Conservation (phyloP, 768 basidiomycete genomes). For the Kwoniella botswanensis region DNA sequence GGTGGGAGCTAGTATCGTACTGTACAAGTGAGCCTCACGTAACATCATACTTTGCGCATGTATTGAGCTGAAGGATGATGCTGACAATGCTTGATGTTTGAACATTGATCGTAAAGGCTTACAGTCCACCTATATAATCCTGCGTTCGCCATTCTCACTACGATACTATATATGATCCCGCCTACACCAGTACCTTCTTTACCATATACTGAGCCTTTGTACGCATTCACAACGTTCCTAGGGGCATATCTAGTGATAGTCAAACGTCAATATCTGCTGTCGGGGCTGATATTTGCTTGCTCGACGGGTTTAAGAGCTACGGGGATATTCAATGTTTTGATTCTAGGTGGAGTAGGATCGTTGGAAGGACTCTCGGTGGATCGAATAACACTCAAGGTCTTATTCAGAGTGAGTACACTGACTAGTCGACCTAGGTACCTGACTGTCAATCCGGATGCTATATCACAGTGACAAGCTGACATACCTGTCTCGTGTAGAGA, state of each 20-base stretch:
- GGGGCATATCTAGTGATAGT: slow-evolving; percentile 59
- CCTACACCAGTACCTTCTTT: slow-evolving; percentile 79
- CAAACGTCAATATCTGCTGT: slow-evolving; percentile 19
- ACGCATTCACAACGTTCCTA: slow-evolving; percentile 76
- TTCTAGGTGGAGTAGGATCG: slow-evolving; percentile 33
- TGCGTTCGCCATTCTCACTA: slow-evolving; percentile 68
- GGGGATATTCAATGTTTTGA: slow-evolving; percentile 43
- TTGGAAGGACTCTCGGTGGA: slow-evolving; percentile 9
- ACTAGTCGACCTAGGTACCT: background rate
- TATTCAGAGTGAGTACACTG: slow-evolving; percentile 1
- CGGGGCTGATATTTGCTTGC: slow-evolving; percentile 35
- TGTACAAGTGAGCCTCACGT: slow-evolving; percentile 53
- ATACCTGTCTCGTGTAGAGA: background rate
- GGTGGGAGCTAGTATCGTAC: slow-evolving; percentile 41
- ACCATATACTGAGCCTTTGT: slow-evolving; percentile 84
- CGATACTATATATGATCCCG: slow-evolving; percentile 74
- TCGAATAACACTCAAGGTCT: background rate
- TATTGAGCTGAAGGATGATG: background rate
- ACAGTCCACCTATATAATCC: slow-evolving; percentile 65
- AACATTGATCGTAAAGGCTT: slow-evolving; percentile 58
- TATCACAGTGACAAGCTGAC: background rate
- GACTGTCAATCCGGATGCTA: background rate
- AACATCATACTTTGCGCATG: background rate
- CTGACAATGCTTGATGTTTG: slow-evolving; percentile 56
- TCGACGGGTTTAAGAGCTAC: slow-evolving; percentile 48